Conservation (phyloP, 73 alveolate genomes). For the Symbiodinium pilosum region DNA sequence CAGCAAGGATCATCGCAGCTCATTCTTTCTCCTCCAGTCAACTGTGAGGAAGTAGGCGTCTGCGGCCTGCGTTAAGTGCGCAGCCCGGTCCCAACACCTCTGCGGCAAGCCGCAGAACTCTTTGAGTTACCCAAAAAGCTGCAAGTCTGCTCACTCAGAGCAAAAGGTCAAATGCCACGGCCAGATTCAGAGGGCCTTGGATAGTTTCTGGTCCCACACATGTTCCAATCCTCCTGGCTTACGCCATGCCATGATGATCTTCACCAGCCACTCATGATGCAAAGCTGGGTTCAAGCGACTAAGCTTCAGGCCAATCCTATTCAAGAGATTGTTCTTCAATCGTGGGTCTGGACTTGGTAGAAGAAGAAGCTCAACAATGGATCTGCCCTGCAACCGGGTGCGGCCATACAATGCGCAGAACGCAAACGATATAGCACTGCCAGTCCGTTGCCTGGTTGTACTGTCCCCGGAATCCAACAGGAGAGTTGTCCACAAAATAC, state of each 20-base stretch:
- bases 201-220: no score
- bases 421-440: background rate
- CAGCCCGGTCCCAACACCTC: slow-evolving; percentile 11
- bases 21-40: no score
- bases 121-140: background rate
- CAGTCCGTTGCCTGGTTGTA: slow-evolving; percentile 47
- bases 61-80: background rate
- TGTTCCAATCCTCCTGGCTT: background rate
- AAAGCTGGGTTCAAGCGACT: no score
- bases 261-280: no score
- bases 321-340: slow-evolving; percentile 70
- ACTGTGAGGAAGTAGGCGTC: background rate
- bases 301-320: slow-evolving; percentile 35
- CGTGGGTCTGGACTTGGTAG: slow-evolving; percentile 88
- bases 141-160: background rate
- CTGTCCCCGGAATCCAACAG: slow-evolving; percentile 88
- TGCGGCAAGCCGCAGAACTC: background rate
- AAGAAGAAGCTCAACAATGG: slow-evolving; percentile 75
- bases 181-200: slow-evolving; percentile 82
- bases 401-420: background rate
- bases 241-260: background rate
- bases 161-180: slow-evolving; percentile 88
- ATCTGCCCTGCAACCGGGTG: slow-evolving; percentile 28
- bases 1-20: no score
- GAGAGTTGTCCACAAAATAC: slow-evolving; percentile 71